Conservation (phyloP, 495 filamentous ascomycete species). For the Penicillium riverlandense region DNA sequence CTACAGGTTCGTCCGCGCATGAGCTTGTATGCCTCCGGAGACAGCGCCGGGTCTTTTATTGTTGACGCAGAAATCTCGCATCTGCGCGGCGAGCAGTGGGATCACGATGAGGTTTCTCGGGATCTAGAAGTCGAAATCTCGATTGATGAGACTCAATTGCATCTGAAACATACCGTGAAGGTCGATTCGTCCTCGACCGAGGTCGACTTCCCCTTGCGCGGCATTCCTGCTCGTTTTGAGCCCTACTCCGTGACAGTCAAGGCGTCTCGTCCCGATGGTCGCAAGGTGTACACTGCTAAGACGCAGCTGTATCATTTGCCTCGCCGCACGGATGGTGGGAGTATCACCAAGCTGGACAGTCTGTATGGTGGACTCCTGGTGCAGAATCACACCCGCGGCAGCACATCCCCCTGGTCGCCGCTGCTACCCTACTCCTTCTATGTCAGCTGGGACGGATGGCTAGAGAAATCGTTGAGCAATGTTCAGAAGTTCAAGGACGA, state of each 20-base stretch:
- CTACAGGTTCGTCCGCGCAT: constrained; percentile 53
- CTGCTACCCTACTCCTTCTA: constrained; percentile 62
- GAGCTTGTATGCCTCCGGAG: constrained; percentile 52
- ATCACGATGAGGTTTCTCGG: constrained; percentile 7
- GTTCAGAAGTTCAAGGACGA: constrained; percentile 38
- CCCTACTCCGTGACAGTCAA: constrained; percentile 34
- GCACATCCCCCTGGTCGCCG: constrained; percentile 29
- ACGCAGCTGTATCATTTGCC: constrained; percentile 51
- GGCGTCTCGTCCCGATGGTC: constrained; percentile 5
- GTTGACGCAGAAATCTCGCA: constrained; percentile 51
- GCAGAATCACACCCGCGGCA: constrained; percentile 26
- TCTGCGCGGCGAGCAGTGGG: constrained; percentile 38
- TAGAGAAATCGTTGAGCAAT: constrained; percentile 19
- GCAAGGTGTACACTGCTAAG: constrained; percentile 29
- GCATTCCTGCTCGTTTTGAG: constrained; percentile 33
- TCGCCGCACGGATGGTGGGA: constrained; percentile 44
- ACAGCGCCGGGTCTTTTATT: constrained; percentile 48
- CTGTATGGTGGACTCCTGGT: constrained; percentile 47
- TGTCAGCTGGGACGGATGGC: constrained; percentile 50
- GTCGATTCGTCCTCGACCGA: constrained; percentile 41
- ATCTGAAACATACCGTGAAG: constrained; percentile 11
- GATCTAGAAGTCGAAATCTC: constrained; percentile 3
- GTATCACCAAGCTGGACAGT: constrained; percentile 56
- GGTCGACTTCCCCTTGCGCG: constrained; percentile 37
- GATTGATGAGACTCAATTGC: constrained; percentile 14